A percentile compares a stretch with the other conserved stretches of the same genome.
These are phyloP conservation scores for Gynandropsis gynandra DNA, from an alignment of 345 rosid species.

Conservation along the genomic window DNA sequence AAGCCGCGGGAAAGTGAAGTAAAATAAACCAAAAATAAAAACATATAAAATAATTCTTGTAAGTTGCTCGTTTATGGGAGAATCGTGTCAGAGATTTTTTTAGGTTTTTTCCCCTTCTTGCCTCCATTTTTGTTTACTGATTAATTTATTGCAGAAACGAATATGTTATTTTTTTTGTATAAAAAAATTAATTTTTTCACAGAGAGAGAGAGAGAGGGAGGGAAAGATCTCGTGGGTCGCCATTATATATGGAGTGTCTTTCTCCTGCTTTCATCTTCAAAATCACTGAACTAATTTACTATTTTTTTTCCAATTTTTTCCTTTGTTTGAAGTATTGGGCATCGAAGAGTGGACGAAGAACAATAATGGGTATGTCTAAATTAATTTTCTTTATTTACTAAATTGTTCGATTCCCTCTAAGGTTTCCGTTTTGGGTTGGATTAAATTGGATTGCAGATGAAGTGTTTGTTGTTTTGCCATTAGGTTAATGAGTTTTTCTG, in stretches of 20 bases:
- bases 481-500: slow-evolving; percentile 7
- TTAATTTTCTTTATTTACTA: slow-evolving; percentile 19
- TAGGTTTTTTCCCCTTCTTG: slow-evolving; percentile 8
- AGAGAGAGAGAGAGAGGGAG: slow-evolving; percentile 23
- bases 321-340: slow-evolving; percentile 18
- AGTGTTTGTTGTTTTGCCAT: slow-evolving; percentile 5
- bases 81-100: slow-evolving; percentile 54
- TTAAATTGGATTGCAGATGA: background rate
- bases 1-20: slow-evolving; percentile 9
- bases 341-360: slow-evolving; percentile 21
- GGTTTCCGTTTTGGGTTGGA: slow-evolving; percentile 13
- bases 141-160: slow-evolving; percentile 6
- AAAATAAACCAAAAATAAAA: background rate
- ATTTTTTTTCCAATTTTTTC: background rate
- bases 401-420: slow-evolving; percentile 13
- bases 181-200: slow-evolving; percentile 18
- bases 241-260: slow-evolving; percentile 26
- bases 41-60: background rate
- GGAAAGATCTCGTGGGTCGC: slow-evolving; percentile 28
- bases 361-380: slow-evolving; percentile 48
- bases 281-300: slow-evolving; percentile 14
- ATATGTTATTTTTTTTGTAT: background rate
- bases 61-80: slow-evolving; percentile 65
- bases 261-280: slow-evolving; percentile 19
- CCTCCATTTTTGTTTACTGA: slow-evolving; percentile 20